Base-by-base conservation (phyloP, 2,329 filamentous ascomycete genomes). In the Diplocarpon mali region DNA sequence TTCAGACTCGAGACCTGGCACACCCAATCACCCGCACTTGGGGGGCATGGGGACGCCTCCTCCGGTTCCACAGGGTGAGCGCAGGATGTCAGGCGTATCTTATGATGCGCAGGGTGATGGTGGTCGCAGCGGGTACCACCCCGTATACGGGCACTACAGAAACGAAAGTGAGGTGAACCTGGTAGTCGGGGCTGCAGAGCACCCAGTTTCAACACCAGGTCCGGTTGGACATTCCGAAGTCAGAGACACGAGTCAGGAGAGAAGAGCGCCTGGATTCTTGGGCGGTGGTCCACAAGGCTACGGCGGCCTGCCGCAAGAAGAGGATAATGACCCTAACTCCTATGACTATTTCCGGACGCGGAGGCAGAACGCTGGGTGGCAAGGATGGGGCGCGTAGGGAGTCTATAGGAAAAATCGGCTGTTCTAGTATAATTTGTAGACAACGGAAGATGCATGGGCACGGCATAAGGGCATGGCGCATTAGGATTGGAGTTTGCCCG, bases 241-340 rank as follows among this genome's bases (percentile, higher is more conserved):
- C 37, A 58, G 62, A 46, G 61, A 63, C 10, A 58, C 57, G 24
- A 66, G 64, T 39, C 54, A 57, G 24, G 64, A 61, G 36, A 63
- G 68, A 2, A 67, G 69, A 2, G 66, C 69, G 1, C 69, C 69
- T 4, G 72, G 73, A 10, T 72, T 75, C 48, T 59, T 78, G 14
- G 75, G 75, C 14, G 74, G 75, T 42, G 75, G 76, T 2, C 73
- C 75, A 1, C 65, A 68, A 40, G 76, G 77, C 0, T 81, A 81
- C 57, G 77, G 74, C 12, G 70, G 71, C 20, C 59, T 81, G 43
- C 71, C 75, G 0, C 76, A 80, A 56, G 61, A 64, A 34, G 61
- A 67, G 38, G 57, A 57, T 11, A 31, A 46, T 11, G 57, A 62
- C 49, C 54, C 58, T 5, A 54, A 46, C 48, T 53, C 46, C 40